Conservation (phyloP, 2,329 filamentous ascomycete genomes). For the Dryadomyces quercus-mongolicae region DNA sequence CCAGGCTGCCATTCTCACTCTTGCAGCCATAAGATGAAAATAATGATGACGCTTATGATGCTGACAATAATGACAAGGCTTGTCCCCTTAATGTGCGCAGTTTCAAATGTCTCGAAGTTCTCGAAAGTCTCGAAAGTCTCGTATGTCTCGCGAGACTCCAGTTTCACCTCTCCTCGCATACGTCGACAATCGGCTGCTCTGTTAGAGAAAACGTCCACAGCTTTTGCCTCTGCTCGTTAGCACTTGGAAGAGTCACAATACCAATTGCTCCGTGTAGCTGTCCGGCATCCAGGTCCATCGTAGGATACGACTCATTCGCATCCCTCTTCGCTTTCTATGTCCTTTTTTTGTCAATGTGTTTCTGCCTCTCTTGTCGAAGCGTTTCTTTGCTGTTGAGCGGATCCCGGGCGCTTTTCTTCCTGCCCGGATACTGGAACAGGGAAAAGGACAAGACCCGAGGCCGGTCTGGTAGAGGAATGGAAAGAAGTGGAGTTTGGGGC, state of each 20-base stretch:
- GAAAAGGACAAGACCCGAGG: not conserved
- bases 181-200: not conserved
- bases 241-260: not conserved
- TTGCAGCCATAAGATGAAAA: not conserved
- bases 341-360: not conserved
- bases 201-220: not conserved
- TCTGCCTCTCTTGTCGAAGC: not conserved
- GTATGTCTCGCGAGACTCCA: too few species aligned
- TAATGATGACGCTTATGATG: not conserved
- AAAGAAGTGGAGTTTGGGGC: not conserved
- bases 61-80: not conserved
- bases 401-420: not conserved
- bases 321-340: not conserved
- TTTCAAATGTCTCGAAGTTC: not conserved
- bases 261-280: not conserved
- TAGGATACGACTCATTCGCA: not conserved
- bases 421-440: not conserved
- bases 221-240: not conserved
- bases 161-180: too few species aligned
- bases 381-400: not conserved
- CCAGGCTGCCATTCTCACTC: not conserved
- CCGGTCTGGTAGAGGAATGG: not conserved
- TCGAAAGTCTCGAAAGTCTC: not conserved
- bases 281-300: not conserved
- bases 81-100: not conserved